Conservation (phyloP, 169 alveolate species). For the Plasmodium cynomolgi region DNA sequence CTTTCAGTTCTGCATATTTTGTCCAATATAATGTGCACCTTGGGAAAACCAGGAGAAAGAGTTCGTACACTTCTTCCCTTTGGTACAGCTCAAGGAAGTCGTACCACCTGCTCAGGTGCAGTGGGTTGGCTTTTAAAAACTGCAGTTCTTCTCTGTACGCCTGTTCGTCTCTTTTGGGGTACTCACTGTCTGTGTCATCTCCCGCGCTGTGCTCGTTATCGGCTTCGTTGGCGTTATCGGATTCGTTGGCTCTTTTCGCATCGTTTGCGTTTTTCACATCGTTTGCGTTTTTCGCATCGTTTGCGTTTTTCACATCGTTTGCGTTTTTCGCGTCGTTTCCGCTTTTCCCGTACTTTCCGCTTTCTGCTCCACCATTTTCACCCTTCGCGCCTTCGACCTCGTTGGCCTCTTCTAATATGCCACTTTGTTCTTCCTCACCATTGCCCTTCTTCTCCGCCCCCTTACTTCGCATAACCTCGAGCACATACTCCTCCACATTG, state of each 20-base stretch:
- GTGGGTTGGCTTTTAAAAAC: slow-evolving; percentile 46
- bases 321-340: neutral
- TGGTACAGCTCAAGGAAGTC: slow-evolving; percentile 39
- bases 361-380: neutral
- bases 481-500: slow-evolving; percentile 41
- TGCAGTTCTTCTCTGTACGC: slow-evolving; percentile 29
- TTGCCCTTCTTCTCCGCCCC: neutral
- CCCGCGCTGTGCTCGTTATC: neutral
- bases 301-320: neutral
- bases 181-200: neutral
- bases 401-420: neutral
- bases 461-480: slow-evolving; percentile 12
- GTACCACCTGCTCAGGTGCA: slow-evolving; percentile 52
- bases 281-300: neutral
- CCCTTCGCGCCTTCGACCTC: neutral
- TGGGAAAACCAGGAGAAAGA: slow-evolving; percentile 48
- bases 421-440: neutral
- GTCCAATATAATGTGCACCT: slow-evolving; percentile 65
- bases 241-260: neutral
- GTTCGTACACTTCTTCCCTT: slow-evolving; percentile 61
- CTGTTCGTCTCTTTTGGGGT: neutral
- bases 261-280: neutral
- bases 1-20: slow-evolving; percentile 68
- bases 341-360: too few species aligned
- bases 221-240: neutral